Conservation (phyloP, 108 stramenopile genomes). For the Skeletonema costatum region DNA sequence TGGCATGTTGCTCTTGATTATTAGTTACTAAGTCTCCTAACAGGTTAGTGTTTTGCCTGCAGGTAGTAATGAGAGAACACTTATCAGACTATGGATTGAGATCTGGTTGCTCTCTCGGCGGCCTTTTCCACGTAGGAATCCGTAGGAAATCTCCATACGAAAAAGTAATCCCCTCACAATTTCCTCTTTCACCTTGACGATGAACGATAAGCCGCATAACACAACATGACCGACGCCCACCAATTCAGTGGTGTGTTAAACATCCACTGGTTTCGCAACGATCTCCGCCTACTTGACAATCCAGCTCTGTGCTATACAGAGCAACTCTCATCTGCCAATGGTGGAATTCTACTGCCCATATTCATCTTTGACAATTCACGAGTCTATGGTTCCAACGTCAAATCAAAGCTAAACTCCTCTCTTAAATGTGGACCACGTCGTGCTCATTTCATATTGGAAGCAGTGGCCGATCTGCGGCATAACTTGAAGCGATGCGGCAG, state of each 20-base stretch:
- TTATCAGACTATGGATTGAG: no score
- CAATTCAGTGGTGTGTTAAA: background rate
- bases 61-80: no score
- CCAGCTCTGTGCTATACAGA: slow-evolving; percentile 46
- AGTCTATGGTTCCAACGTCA: slow-evolving; percentile 48
- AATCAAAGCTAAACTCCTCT: slow-evolving; percentile 32
- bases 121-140: no score
- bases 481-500: slow-evolving; percentile 48
- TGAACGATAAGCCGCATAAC: no score
- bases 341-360: slow-evolving; percentile 50
- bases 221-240: no score
- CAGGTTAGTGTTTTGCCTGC: no score
- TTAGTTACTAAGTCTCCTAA: no score
- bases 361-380: slow-evolving; percentile 65
- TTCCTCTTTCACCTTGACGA: no score
- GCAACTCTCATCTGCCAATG: background rate
- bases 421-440: slow-evolving; percentile 65
- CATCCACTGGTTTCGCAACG: slow-evolving; percentile 68
- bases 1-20: background rate
- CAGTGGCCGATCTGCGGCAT: slow-evolving; percentile 54
- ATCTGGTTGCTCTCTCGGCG: no score
- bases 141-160: no score
- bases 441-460: slow-evolving; percentile 67
- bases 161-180: no score
- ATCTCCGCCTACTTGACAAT: slow-evolving; percentile 72